These are phyloP conservation scores for Corchorus capsularis DNA, from an alignment of 345 rosid species.

Conservation along the genomic window DNA sequence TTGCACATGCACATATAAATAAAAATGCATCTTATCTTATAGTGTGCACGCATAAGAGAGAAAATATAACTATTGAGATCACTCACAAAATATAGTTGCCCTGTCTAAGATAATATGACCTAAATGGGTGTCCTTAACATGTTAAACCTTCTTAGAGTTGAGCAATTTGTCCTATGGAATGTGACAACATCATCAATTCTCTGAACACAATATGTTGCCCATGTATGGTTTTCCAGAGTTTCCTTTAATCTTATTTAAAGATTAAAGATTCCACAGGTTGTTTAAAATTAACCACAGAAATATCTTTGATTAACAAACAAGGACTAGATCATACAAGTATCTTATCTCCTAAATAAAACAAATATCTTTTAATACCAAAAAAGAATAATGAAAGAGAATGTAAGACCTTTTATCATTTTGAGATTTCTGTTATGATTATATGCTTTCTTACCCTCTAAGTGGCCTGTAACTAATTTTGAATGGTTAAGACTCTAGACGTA, in stretches of 20 bases:
- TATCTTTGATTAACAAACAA: too few species aligned
- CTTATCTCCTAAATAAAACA: too few species aligned
- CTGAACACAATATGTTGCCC: neutral
- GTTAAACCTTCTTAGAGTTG: neutral
- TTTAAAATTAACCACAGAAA: too few species aligned
- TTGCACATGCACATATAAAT: neutral
- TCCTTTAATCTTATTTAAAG: neutral
- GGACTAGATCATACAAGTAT: too few species aligned
- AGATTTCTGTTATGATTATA: too few species aligned
- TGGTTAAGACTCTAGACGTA: too few species aligned
- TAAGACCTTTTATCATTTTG: too few species aligned
- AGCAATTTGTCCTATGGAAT: neutral
- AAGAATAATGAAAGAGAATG: too few species aligned
- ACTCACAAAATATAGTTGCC: neutral
- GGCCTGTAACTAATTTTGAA: too few species aligned
- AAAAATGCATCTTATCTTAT: neutral
- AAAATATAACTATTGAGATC: neutral
- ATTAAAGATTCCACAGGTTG: neutral
- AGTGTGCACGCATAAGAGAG: neutral
- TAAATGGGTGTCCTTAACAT: neutral
- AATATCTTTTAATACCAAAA: too few species aligned
- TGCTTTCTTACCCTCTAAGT: too few species aligned
- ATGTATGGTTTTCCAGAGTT: neutral
- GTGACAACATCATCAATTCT: neutral
- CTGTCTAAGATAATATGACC: neutral